Evolutionary conservation across 139 green algal genomes (phyloP).

Genomic region (Coelastrella sp.): DNA sequence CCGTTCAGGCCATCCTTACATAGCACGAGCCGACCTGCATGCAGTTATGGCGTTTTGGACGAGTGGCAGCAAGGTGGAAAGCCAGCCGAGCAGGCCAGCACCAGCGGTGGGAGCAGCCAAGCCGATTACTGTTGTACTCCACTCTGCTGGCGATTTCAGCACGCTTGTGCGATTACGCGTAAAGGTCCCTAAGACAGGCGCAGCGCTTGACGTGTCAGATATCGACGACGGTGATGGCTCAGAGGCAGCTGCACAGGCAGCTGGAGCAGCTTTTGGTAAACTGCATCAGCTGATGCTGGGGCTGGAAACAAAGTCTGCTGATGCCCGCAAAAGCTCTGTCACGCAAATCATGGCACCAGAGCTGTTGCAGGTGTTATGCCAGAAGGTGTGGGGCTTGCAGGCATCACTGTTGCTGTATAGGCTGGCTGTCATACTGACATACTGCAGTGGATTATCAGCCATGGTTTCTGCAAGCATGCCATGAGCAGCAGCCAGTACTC

Average conservation of each 20-base stretch:
- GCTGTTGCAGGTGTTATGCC: slow-evolving; percentile 26
- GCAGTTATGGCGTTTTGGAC: slow-evolving; percentile 2
- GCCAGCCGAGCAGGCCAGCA: too few relatives aligned
- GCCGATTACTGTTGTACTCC: slow-evolving; percentile 12
- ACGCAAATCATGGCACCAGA: not conserved
- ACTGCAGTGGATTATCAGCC: too few relatives aligned
- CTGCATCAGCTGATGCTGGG: slow-evolving; percentile 13
- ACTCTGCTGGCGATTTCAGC: not conserved
- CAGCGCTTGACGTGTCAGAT: not conserved
- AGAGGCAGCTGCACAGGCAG: not conserved
- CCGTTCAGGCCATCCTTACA: not conserved
- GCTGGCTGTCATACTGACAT: too few relatives aligned
- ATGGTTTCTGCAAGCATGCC: too few relatives aligned
- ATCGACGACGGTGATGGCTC: slow-evolving; percentile 1
- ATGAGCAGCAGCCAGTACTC: too few relatives aligned
- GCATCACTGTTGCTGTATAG: too few relatives aligned
- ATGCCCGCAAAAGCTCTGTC: not conserved
- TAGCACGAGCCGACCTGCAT: not conserved
- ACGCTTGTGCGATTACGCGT: slow-evolving; percentile 25
- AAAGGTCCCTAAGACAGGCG: not conserved
- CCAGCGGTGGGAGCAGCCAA: not conserved
- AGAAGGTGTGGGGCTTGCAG: too few relatives aligned
- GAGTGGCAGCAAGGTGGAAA: not conserved
- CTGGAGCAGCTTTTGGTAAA: not conserved
- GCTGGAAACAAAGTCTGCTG: not conserved